Evolutionary conservation across 371 early-diverging fungal species (phyloP), one percentile per base, ranked within the genome.

Genomic region (Syncephalastrum contaminatum): DNA sequence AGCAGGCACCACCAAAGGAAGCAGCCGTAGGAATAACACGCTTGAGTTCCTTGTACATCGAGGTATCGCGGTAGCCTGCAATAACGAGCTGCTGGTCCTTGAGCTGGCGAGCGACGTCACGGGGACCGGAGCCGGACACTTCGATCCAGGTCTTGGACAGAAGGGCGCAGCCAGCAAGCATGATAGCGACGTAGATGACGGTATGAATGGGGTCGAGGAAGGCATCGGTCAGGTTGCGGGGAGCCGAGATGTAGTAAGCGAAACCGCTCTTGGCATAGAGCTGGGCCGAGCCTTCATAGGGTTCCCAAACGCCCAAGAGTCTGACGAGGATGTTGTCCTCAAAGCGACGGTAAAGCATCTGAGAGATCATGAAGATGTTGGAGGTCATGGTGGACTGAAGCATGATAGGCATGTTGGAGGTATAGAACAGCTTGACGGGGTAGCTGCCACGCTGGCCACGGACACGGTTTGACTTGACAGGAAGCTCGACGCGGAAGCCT

Each of bases 391-490:
- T 95, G 39, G 98, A 96, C 80, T 99, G 99, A 58, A 99, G 87
- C 94, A 99, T 98, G 67, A 99, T 94, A 52, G 99, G 99, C 96
- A 97, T 99, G 84, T 96, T 99, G 67, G 99, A 97, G 44, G 99
- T 98, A 84, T 99, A 99, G 75, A 99, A 97, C 51, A 99, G 82
- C 84, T 99, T 99, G 86, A 99, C 88, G 48, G 99, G 99, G 83
- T 95, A 99, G 54, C 91, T 86, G 21, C 95, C 97, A 63, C 92
- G 92, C 72, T 98, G 98, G 51, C 99, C 99, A 77, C 98, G 94
- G 66, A 94, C 85, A 53, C 92, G 88, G 65, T 90, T 93, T 20
- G 97, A 97, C 76, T 98, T 97, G 75, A 99, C 92, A 46, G 99
- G 99, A 56, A 99, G 87, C 75, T 99, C 99, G 56, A 99, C 94